Evolutionary conservation across 2,329 filamentous ascomycete species (phyloP).

Genomic region (Cladophialophora yegresii): DNA sequence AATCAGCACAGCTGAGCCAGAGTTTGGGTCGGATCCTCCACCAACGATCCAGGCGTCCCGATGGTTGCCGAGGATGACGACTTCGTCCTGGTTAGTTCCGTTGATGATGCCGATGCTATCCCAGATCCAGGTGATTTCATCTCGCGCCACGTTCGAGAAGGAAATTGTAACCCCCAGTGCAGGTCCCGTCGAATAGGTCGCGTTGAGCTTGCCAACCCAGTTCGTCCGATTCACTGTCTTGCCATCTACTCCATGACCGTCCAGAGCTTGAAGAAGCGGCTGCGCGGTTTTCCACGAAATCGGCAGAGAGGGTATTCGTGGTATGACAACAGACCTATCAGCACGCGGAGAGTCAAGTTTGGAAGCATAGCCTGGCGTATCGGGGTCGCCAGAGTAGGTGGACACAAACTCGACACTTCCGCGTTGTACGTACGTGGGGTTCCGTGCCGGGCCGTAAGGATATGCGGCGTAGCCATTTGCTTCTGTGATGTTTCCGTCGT

Average conservation of each 20-base stretch:
- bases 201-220: conserved; percentile 42
- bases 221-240: conserved; percentile 40
- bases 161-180: conserved; percentile 37
- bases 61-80: conserved; percentile 56
- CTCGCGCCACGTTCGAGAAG: conserved; percentile 37
- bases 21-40: conserved; percentile 57
- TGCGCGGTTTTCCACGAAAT: conserved; percentile 40
- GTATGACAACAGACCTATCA: conserved; percentile 38
- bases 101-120: conserved; percentile 40
- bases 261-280: conserved; percentile 40
- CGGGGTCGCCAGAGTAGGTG: conserved; percentile 38
- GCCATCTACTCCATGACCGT: conserved; percentile 41
- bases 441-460: conserved; percentile 48
- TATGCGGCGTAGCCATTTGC: conserved; percentile 51
- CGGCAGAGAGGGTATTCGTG: conserved; percentile 42
- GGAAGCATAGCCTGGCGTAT: conserved; percentile 42
- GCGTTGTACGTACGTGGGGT: conserved; percentile 51
- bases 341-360: conserved; percentile 37
- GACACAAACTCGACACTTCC: conserved; percentile 47
- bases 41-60: conserved; percentile 59
- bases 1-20: conserved; percentile 53
- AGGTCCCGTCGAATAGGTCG: conserved; percentile 40
- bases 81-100: conserved; percentile 42
- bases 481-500: conserved; percentile 52
- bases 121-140: conserved; percentile 37